Evolutionary conservation across 2,329 filamentous ascomycete species (phyloP), one percentile per base, ranked within the genome.

Genomic region (Penicillium polonicum): DNA sequence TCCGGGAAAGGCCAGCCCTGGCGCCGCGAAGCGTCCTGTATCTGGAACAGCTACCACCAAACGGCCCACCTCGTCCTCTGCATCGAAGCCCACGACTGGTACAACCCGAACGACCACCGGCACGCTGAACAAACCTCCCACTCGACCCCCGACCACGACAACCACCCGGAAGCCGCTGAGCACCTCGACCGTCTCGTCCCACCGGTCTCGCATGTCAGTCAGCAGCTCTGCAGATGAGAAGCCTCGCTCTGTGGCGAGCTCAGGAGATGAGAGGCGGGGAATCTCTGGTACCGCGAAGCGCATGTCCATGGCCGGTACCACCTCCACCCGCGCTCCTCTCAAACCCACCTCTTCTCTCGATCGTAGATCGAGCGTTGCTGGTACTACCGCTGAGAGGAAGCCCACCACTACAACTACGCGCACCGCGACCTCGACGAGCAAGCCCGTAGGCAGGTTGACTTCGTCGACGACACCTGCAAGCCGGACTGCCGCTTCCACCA

Each of bases 221-320:
- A 76, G 76, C 61, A 77, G 76, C 63, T 78, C 76, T 17, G 74
- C 76, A 9, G 76, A 78, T 58, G 76, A 78, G 60, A 77, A 76
- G 59, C 60, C 70, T 38, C 73, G 70, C 35, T 75, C 72, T 9
- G 68, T 78, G 38, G 70, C 73, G 13, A 79, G 76, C 59, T 79
- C 77, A 2, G 75, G 76, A 17, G 78, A 79, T 58, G 78, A 79
- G 60, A 76, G 71, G 59, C 73, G 70, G 51, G 75, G 75, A 5
- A 76, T 79, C 52, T 74, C 76, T 12, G 68, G 73, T 25, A 70
- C 72, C 8, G 76, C 76, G 41, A 80, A 80, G 67, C 72, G 77
- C 44, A 75, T 77, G 71, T 80, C 78, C 5, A 68, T 80, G 53
- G 74, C 70, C 9, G 71, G 76, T 5, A 74, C 71, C 13, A 61